Conservation (phyloP, 805 yeast genomes). For the Candida tibetensis region DNA sequence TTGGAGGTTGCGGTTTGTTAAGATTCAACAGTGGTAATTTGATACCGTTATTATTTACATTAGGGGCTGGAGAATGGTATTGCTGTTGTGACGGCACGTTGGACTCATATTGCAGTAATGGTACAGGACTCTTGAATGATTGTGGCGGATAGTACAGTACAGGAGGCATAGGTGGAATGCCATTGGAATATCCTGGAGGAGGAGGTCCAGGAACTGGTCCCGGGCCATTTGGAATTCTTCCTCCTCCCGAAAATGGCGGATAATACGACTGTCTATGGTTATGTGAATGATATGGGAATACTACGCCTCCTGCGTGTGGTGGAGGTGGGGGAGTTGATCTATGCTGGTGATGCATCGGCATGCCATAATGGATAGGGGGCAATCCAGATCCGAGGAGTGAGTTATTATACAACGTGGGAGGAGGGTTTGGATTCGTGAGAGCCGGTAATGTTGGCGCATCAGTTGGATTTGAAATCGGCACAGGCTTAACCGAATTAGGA, state of each 20-base stretch:
- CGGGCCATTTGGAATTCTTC: conserved; percentile 40
- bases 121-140: neutral
- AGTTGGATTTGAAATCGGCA: too few species aligned
- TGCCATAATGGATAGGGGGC: conserved; percentile 3
- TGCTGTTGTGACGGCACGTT: conserved; percentile 2
- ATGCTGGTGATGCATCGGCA: neutral
- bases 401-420: too few species aligned
- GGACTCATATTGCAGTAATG: neutral
- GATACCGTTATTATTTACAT: conserved; percentile 3
- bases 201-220: conserved; percentile 45
- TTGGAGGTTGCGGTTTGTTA: neutral
- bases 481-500: too few species aligned
- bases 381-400: neutral
- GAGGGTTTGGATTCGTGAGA: too few species aligned
- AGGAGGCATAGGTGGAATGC: conserved; percentile 3
- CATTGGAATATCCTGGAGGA: conserved; percentile 14
- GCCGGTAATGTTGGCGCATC: too few species aligned
- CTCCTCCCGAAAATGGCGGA: conserved; percentile 35
- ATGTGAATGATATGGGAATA: neutral
- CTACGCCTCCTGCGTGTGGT: conserved; percentile 4
- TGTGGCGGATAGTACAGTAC: conserved; percentile 4
- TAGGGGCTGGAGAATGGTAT: neutral
- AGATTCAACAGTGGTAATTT: conserved; percentile 14
- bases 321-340: conserved; percentile 6
- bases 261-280: conserved; percentile 15